Base-by-base conservation (phyloP, 345 rosid species). In the Eucalyptus curtisii region DNA sequence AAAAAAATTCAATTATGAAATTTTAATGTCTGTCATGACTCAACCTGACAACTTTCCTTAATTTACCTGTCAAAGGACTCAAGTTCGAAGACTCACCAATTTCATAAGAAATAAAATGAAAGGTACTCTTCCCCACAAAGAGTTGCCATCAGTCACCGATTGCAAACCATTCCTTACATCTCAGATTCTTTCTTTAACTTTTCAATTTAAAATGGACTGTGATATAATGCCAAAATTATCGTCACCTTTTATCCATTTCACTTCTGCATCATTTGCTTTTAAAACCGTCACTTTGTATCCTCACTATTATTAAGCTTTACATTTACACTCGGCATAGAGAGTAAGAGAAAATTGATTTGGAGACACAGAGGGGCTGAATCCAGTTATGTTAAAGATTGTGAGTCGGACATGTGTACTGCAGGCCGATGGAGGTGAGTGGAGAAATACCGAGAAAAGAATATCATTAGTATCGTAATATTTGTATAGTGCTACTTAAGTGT, bases 401-500 rank as follows among this genome's bases (percentile, higher is more conserved):
- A 1, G 71, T 30, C 5, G 9, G 37, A 30, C 37, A 4, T 13
- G 71, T 61, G 33, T 1, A 1, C 1, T 30, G 10, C 4, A 30
- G 2, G 71, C 37, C 19, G 15, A 61, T 61, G 9, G 5, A 12
- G 19, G 0, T 13, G 33, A 2, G 9, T 61, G 2, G 71, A 61
- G 37, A 61, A 7, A 61, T 30, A 61, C 14, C 3, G 1, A 30
- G 2, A 1, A 13, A 61, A 61, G 3, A 30, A 27, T 61, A 30
- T 25, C 5, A 59, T 11, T 3, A 59, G 15, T 27, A 24, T 12
- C 2, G 3, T 59, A 27, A 27, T 5, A 27, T 6, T 27, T 57
- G n/a, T 25, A 57, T 11, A 3, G 7, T 57, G 27, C 11, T 10
- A 3, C 0, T 0, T 4, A 0, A 57, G 2, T 59, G 8, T 12